Percentiles rank a stretch among this genome's conserved stretches.
Evolutionary conservation across 2,329 filamentous ascomycete genomes (phyloP).

Genomic region (Aspergillus eucalypticola): DNA sequence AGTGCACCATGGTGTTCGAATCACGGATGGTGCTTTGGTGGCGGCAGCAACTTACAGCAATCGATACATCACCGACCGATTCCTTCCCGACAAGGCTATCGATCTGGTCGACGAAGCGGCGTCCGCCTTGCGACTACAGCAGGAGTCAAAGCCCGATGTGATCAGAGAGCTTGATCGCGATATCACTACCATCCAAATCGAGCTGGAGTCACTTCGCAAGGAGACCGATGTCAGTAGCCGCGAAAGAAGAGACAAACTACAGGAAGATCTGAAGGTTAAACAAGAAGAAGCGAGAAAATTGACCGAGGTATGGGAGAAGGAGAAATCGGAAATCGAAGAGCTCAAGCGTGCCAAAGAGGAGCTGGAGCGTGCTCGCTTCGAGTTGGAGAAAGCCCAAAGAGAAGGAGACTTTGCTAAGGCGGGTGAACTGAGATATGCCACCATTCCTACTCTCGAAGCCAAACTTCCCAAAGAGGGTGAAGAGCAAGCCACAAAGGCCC

Average conservation of each 20-base stretch:
- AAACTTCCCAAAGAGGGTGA: slow-evolving; percentile 74
- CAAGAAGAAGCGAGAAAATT: slow-evolving; percentile 75
- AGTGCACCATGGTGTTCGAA: slow-evolving; percentile 92
- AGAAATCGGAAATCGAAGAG: slow-evolving; percentile 78
- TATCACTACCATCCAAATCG: slow-evolving; percentile 97
- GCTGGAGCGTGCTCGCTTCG: slow-evolving; percentile 80
- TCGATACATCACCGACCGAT: slow-evolving; percentile 93
- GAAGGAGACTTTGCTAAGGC: slow-evolving; percentile 86
- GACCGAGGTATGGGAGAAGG: slow-evolving; percentile 85
- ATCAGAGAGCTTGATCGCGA: slow-evolving; percentile 90
- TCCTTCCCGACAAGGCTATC: slow-evolving; percentile 95
- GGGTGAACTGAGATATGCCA: slow-evolving; percentile 86
- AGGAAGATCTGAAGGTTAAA: slow-evolving; percentile 71
- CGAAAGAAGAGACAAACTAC: slow-evolving; percentile 83
- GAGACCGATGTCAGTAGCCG: slow-evolving; percentile 88
- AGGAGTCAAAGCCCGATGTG: slow-evolving; percentile 94
- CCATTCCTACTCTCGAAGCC: slow-evolving; percentile 77
- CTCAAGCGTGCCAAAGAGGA: slow-evolving; percentile 86
- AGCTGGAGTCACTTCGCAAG: slow-evolving; percentile 89
- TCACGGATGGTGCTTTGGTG: slow-evolving; percentile 88
- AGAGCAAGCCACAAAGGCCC: slow-evolving; percentile 47
- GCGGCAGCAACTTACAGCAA: slow-evolving; percentile 91
- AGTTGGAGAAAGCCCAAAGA: slow-evolving; percentile 83
- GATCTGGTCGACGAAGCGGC: slow-evolving; percentile 96
- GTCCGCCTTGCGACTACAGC: slow-evolving; percentile 83